phyloP scores from a whole-genome alignment of 805 yeast genomes.

The Candida montana region DNA sequence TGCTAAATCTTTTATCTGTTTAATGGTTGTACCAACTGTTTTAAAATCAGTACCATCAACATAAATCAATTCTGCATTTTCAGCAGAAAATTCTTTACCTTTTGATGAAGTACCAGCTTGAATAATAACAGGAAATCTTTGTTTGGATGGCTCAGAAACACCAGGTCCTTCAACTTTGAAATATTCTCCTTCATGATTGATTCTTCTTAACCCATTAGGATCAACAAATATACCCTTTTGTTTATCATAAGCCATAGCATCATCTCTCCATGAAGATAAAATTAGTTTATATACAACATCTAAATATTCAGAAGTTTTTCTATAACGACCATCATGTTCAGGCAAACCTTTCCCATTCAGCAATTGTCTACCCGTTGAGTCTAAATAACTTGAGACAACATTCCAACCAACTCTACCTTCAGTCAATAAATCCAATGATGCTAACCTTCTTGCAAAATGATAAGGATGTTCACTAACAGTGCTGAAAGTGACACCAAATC shows the following conservation, averaged over 20 bases:
- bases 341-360: conserved; percentile 30
- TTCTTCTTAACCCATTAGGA: conserved; percentile 31
- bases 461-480: conserved; percentile 38
- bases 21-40: conserved; percentile 26
- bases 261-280: conserved; percentile 35
- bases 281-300: conserved; percentile 32
- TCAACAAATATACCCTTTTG: conserved; percentile 27
- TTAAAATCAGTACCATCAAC: conserved; percentile 32
- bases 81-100: conserved; percentile 38
- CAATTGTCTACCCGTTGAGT: conserved; percentile 34
- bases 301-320: conserved; percentile 34
- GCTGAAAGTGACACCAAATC: conserved; percentile 36
- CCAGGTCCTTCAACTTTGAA: conserved; percentile 38
- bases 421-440: conserved; percentile 37
- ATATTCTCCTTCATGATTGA: conserved; percentile 35
- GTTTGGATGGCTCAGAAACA: conserved; percentile 38
- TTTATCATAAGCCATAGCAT: conserved; percentile 20
- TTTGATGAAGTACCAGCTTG: conserved; percentile 40
- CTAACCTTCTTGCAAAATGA: conserved; percentile 33
- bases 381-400: conserved; percentile 35
- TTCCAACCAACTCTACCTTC: conserved; percentile 41
- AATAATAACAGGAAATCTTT: conserved; percentile 38
- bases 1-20: conserved; percentile 30
- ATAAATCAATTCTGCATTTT: conserved; percentile 39
- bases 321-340: conserved; percentile 34